Conservation (phyloP, 441 rosid genomes). For the Brassica hybrid region DNA sequence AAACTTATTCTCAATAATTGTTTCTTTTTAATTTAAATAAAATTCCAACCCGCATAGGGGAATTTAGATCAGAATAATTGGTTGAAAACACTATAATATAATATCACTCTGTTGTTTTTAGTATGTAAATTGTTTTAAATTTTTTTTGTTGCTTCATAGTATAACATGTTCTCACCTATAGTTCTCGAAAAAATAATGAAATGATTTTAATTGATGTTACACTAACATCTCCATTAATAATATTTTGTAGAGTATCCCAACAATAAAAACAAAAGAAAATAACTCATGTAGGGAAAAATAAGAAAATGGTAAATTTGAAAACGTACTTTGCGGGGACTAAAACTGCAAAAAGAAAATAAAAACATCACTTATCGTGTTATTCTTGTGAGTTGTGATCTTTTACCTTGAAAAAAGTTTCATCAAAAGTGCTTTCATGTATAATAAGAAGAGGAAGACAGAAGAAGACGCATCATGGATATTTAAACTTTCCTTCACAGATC, state of each 20-base stretch:
- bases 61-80: no score
- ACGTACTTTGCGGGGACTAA: slow-evolving; percentile 11
- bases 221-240: background rate
- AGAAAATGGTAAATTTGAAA: background rate
- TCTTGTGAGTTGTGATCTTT: slow-evolving; percentile 23
- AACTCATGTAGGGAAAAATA: background rate
- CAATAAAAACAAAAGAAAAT: background rate
- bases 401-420: background rate
- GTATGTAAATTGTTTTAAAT: background rate
- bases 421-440: background rate
- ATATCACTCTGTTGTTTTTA: background rate
- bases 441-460: background rate
- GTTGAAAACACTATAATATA: background rate
- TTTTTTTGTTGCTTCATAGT: background rate
- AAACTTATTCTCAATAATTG: no score
- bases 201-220: background rate
- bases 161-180: background rate
- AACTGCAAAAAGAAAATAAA: background rate
- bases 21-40: no score
- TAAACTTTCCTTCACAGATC: slow-evolving; percentile 47
- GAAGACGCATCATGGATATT: slow-evolving; percentile 5
- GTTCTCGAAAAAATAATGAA: background rate
- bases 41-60: no score
- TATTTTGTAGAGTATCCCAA: background rate
- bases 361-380: background rate